A percentile compares a stretch with the other conserved stretches of the same genome.
Conservation (phyloP, 225 moss, liverwort and hornwort genomes). For the Polytrichum formosum region DNA sequence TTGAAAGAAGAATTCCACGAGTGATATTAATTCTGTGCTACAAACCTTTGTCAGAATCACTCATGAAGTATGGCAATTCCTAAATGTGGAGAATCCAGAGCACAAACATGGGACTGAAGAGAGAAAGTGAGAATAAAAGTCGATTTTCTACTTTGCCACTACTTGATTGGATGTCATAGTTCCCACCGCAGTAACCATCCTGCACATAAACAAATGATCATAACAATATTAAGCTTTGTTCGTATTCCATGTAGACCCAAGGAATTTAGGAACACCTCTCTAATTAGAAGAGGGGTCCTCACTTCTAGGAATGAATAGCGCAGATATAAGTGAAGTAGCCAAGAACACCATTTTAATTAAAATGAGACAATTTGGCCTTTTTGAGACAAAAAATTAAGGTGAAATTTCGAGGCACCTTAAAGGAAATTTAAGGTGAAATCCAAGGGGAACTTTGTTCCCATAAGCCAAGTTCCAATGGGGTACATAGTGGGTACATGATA, state of each 20-base stretch:
- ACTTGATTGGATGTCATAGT: conserved; percentile 19
- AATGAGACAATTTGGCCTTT: too few relatives aligned
- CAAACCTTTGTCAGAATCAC: too few relatives aligned
- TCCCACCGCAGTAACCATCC: conserved; percentile 27
- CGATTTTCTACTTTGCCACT: neutral
- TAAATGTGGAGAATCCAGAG: conserved; percentile 7
- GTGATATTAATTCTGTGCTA: too few relatives aligned
- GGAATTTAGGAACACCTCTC: neutral
- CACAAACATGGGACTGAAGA: conserved; percentile 1
- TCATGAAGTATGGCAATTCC: too few relatives aligned
- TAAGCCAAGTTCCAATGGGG: too few relatives aligned
- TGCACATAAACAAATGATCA: conserved; percentile 5
- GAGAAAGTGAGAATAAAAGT: neutral
- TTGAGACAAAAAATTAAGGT: too few relatives aligned
- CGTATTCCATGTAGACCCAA: neutral
- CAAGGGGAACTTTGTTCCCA: too few relatives aligned
- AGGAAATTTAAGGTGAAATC: too few relatives aligned
- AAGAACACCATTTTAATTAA: too few relatives aligned
- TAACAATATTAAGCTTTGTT: neutral
- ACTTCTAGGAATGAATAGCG: neutral
- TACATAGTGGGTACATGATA: too few relatives aligned
- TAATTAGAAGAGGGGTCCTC: neutral
- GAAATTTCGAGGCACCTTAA: too few relatives aligned
- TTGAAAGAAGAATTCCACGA: too few relatives aligned
- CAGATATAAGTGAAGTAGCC: neutral